Conservation (phyloP, 2,329 filamentous ascomycete genomes). For the Colletotrichum sp. region DNA sequence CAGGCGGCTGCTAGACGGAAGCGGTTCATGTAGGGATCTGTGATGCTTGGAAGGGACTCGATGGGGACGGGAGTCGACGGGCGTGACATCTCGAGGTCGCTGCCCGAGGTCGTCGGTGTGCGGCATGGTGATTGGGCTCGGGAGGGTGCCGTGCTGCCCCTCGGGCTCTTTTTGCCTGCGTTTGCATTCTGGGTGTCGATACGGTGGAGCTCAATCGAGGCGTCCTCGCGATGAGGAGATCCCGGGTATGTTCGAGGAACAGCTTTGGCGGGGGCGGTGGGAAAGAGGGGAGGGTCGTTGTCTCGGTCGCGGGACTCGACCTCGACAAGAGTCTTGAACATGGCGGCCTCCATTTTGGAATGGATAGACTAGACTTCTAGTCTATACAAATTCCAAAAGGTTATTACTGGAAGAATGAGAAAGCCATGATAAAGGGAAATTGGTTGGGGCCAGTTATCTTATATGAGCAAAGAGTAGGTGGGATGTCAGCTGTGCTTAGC, state of each 20-base stretch:
- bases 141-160: background rate
- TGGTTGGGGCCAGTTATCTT: background rate
- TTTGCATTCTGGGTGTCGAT: constrained; percentile 14
- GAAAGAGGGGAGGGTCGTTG: constrained; percentile 23
- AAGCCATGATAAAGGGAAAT: fast-evolving
- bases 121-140: background rate
- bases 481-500: background rate
- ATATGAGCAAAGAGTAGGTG: background rate
- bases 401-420: background rate
- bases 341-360: constrained; percentile 35
- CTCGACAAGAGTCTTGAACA: constrained; percentile 35
- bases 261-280: constrained; percentile 36
- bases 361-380: background rate
- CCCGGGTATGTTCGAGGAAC: constrained; percentile 44
- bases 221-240: constrained; percentile 33
- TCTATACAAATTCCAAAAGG: background rate
- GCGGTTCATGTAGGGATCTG: constrained; percentile 69
- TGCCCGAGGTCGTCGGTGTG: background rate
- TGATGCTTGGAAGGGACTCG: constrained; percentile 60
- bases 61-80: constrained; percentile 51
- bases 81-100: constrained; percentile 58
- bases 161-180: background rate
- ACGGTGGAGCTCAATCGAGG: constrained; percentile 32
- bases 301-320: constrained; percentile 29
- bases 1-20: constrained; percentile 71